Conservation (phyloP, 2,329 filamentous ascomycete genomes). For the Stachybotrys echinatus region DNA sequence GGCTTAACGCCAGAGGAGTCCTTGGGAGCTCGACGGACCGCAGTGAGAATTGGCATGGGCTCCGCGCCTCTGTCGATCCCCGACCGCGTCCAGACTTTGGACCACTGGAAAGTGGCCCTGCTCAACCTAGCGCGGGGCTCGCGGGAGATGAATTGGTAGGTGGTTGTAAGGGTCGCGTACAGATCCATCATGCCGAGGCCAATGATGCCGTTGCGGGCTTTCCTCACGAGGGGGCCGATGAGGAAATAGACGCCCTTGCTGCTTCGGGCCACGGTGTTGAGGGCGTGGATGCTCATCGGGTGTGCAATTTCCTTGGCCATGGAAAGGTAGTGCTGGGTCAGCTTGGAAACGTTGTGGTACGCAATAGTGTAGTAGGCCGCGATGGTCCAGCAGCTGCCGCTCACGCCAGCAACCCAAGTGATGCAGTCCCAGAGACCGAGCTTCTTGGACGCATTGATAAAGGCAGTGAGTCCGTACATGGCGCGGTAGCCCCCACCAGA, state of each 20-base stretch:
- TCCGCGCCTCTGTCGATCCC: constrained; percentile 8
- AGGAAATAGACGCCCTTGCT: constrained; percentile 14
- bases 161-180: constrained; percentile 13
- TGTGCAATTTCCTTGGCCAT: constrained; percentile 13
- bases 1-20: constrained; percentile 9
- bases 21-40: constrained; percentile 11
- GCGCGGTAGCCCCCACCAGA: constrained; percentile 16
- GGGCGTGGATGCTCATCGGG: constrained; percentile 11
- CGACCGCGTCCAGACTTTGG: constrained; percentile 11
- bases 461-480: constrained; percentile 16
- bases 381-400: constrained; percentile 17
- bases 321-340: constrained; percentile 11
- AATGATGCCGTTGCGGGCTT: constrained; percentile 16
- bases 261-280: constrained; percentile 9
- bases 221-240: constrained; percentile 11
- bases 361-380: constrained; percentile 17
- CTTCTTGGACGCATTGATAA: constrained; percentile 11
- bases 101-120: constrained; percentile 13
- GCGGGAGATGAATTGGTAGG: constrained; percentile 10
- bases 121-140: constrained; percentile 10
- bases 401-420: constrained; percentile 14
- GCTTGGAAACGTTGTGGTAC: constrained; percentile 6
- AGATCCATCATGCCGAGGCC: constrained; percentile 16
- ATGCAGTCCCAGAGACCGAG: constrained; percentile 13
- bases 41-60: constrained; percentile 14